phyloP scores from a whole-genome alignment of 805 yeast species.

The Candida quercuum region DNA sequence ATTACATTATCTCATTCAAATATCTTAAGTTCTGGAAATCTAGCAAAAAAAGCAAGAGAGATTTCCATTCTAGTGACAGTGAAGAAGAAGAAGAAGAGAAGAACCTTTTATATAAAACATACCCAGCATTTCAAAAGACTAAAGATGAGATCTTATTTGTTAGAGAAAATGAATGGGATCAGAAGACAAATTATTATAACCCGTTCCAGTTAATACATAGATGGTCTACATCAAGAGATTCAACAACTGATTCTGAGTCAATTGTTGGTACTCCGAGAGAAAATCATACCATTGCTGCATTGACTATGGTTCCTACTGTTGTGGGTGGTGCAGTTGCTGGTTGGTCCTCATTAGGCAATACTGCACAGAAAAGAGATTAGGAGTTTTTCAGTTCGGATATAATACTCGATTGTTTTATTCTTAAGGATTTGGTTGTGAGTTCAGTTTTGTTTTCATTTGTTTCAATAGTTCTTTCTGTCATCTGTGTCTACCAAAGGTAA shows the following conservation, averaged over 20 bases:
- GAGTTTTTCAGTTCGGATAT: no score
- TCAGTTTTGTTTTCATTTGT: no score
- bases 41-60: constrained; percentile 5
- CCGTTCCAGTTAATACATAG: constrained; percentile 22
- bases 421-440: no score
- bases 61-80: constrained; percentile 1
- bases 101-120: constrained; percentile 18
- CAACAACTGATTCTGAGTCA: constrained; percentile 13
- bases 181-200: constrained; percentile 9
- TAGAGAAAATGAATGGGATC: constrained; percentile 17
- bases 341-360: constrained; percentile 28
- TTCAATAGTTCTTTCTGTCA: no score
- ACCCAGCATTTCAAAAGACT: constrained; percentile 28
- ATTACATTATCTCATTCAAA: constrained; percentile 15
- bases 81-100: constrained; percentile 14
- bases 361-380: no score
- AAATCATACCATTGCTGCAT: constrained; percentile 32
- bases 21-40: constrained; percentile 11
- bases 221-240: constrained; percentile 14
- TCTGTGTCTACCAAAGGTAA: no score
- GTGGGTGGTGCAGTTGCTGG: constrained; percentile 58
- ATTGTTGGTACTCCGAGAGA: constrained; percentile 5
- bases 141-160: constrained; percentile 25
- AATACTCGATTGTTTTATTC: no score
- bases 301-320: constrained; percentile 48